These are phyloP conservation scores for Lycium ferocissimum DNA, from an alignment of 257 asterid genomes.

Conservation along the genomic window DNA sequence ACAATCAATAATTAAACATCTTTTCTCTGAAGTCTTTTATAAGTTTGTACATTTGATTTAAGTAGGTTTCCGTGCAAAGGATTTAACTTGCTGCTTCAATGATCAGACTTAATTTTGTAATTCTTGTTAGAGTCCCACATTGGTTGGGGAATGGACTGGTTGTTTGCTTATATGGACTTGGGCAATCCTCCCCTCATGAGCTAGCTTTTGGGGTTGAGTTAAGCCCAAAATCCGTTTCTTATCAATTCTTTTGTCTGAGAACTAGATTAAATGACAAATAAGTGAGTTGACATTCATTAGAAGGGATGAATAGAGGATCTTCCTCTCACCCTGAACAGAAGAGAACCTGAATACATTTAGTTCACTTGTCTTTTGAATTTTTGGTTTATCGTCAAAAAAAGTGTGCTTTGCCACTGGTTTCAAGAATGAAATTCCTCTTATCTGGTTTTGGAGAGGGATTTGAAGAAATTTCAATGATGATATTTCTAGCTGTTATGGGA, in stretches of 20 bases:
- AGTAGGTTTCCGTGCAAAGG: not conserved
- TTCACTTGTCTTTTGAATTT: not conserved
- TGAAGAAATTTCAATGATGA: not conserved
- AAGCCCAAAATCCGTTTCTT: too few relatives aligned
- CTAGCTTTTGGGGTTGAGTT: too few relatives aligned
- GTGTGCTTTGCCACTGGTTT: constrained; percentile 7
- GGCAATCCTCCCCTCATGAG: too few relatives aligned
- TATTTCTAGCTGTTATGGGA: constrained; percentile 7
- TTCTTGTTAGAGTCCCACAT: too few relatives aligned
- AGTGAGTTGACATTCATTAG: not conserved
- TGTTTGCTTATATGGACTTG: too few relatives aligned
- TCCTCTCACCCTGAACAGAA: not conserved
- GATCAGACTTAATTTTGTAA: too few relatives aligned
- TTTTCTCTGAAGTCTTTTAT: not conserved
- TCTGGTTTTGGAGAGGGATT: not conserved
- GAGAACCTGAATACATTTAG: not conserved
- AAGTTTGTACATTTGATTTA: not conserved
- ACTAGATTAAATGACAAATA: not conserved
- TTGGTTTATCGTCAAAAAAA: not conserved
- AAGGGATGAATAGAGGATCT: not conserved
- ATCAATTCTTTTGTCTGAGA: too few relatives aligned
- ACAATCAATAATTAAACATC: not conserved
- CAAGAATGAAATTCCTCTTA: not conserved
- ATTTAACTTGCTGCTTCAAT: not conserved
- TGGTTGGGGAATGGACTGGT: too few relatives aligned